These are phyloP conservation scores for Wallacemonas sp. DNA, from an alignment of 208 protist genomes.

Conservation along the genomic window DNA sequence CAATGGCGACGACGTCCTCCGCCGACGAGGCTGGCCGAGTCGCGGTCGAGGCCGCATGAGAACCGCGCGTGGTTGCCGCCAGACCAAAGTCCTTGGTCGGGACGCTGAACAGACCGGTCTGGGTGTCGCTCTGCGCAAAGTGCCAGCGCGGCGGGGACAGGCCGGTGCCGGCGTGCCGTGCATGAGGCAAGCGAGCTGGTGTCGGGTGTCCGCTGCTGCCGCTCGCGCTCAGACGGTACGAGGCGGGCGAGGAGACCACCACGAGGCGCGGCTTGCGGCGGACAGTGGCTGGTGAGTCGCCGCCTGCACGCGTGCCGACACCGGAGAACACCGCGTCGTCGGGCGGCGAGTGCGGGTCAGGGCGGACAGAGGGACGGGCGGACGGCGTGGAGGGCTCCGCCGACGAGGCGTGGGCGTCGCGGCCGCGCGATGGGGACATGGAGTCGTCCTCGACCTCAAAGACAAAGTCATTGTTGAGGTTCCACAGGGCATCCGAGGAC, in stretches of 20 bases:
- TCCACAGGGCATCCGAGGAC: slow-evolving; percentile 26
- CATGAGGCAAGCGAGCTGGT: neutral
- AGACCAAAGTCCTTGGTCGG: neutral
- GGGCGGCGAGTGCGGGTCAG: no score
- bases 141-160: neutral
- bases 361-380: no score
- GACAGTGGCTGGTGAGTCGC: neutral
- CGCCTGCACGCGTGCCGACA: no score
- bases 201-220: slow-evolving; percentile 13
- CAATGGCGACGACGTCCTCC: slow-evolving; percentile 1
- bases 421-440: neutral
- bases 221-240: slow-evolving; percentile 7
- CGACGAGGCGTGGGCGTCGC: neutral
- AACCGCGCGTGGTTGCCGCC: no score
- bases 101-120: neutral
- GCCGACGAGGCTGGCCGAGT: neutral
- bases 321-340: no score
- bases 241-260: slow-evolving; percentile 7
- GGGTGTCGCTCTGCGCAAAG: neutral
- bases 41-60: no score
- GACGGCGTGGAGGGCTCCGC: neutral
- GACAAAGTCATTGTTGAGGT: slow-evolving; percentile 54
- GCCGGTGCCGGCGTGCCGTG: neutral
- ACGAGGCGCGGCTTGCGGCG: slow-evolving; percentile 11
- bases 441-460: slow-evolving; percentile 55